Percentiles rank a stretch among this genome's conserved stretches.
Conservation (phyloP, 192 early-diverging fungal species). For the Spizellomyces sp. region DNA sequence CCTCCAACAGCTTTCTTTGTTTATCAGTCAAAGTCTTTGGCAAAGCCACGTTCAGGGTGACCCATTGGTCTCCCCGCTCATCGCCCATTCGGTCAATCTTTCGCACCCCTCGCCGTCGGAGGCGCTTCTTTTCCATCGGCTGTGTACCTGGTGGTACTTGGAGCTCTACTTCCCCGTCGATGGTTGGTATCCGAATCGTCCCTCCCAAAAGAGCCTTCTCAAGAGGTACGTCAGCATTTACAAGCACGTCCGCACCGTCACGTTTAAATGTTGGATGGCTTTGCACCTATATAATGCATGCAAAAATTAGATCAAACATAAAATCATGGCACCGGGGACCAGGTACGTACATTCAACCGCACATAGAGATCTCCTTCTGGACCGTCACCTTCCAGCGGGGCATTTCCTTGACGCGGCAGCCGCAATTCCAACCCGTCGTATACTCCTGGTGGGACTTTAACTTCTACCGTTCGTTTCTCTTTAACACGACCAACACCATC, state of each 20-base stretch:
- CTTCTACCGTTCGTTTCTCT: slow-evolving; percentile 66
- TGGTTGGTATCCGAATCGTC: slow-evolving; percentile 79
- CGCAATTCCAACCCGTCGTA: slow-evolving; percentile 82
- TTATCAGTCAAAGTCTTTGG: slow-evolving; percentile 61
- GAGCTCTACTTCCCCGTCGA: slow-evolving; percentile 95
- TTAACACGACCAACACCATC: slow-evolving; percentile 79
- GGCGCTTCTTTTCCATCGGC: slow-evolving; percentile 79
- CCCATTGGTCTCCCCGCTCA: slow-evolving; percentile 86
- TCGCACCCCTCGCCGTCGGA: slow-evolving; percentile 79
- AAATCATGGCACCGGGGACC: slow-evolving; percentile 21
- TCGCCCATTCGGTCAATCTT: slow-evolving; percentile 44
- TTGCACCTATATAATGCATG: slow-evolving; percentile 41
- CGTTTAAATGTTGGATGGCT: slow-evolving; percentile 74
- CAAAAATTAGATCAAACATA: slow-evolving; percentile 9
- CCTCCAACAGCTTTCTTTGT: slow-evolving; percentile 51
- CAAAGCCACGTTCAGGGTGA: slow-evolving; percentile 81
- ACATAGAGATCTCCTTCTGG: slow-evolving; percentile 84
- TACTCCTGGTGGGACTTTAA: slow-evolving; percentile 83
- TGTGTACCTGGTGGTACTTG: slow-evolving; percentile 84
- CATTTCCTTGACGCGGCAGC: slow-evolving; percentile 80
- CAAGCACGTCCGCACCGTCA: slow-evolving; percentile 78
- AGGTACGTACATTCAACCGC: slow-evolving; percentile 55
- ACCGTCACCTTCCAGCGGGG: slow-evolving; percentile 72
- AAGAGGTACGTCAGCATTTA: slow-evolving; percentile 77
- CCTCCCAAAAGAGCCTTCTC: slow-evolving; percentile 89